Evolutionary conservation across 2,329 filamentous ascomycete genomes (phyloP).

Genomic region (Atkinsonella texensis): DNA sequence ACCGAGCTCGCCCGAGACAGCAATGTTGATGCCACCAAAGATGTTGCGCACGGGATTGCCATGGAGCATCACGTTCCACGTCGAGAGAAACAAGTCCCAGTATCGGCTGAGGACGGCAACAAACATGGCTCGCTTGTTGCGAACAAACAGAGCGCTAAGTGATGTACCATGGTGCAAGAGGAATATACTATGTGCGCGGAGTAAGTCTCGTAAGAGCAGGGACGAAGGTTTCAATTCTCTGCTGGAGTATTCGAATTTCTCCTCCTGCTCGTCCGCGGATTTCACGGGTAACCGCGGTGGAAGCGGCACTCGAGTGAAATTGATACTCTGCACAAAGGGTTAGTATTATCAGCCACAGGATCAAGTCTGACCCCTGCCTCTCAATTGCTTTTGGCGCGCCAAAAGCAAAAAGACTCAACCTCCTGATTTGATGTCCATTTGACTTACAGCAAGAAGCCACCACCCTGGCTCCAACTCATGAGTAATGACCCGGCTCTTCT

Average conservation of each 20-base stretch:
- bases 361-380: no score
- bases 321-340: slow-evolving; percentile 37
- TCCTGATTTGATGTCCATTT: neutral
- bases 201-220: slow-evolving; percentile 67
- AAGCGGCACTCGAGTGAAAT: slow-evolving; percentile 61
- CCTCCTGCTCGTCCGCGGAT: slow-evolving; percentile 26
- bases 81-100: slow-evolving; percentile 59
- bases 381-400: no score
- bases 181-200: slow-evolving; percentile 74
- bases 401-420: neutral
- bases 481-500: slow-evolving; percentile 73
- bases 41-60: slow-evolving; percentile 75
- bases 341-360: neutral
- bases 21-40: slow-evolving; percentile 75
- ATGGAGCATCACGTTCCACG: slow-evolving; percentile 84
- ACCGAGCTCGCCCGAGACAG: slow-evolving; percentile 81
- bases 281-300: slow-evolving; percentile 39
- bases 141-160: slow-evolving; percentile 55
- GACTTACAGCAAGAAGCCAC: slow-evolving; percentile 84
- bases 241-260: slow-evolving; percentile 66
- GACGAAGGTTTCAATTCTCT: slow-evolving; percentile 77
- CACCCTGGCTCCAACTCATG: slow-evolving; percentile 82
- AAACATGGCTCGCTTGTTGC: slow-evolving; percentile 55
- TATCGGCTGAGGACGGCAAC: slow-evolving; percentile 62
- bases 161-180: slow-evolving; percentile 75